phyloP scores from a whole-genome alignment of 2,329 filamentous ascomycete genomes.

The Tolypocladium inflatum region DNA sequence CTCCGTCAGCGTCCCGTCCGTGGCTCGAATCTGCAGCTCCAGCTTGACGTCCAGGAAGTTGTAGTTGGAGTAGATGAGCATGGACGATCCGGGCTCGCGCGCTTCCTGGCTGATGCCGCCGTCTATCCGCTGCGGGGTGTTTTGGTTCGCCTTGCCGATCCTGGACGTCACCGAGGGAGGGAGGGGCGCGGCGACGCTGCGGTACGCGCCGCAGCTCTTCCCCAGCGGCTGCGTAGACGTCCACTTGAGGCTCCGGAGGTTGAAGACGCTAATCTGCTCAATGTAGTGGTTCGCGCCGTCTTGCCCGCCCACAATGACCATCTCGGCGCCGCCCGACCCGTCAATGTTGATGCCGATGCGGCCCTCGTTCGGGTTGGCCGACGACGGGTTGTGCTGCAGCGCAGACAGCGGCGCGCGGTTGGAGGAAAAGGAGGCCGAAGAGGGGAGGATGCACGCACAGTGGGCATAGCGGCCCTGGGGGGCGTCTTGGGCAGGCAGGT shows the following conservation, averaged over 20 bases:
- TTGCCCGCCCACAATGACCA: conserved; percentile 94
- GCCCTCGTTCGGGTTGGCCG: conserved; percentile 76
- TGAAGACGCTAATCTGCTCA: conserved; percentile 97
- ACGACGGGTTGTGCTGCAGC: conserved; percentile 79
- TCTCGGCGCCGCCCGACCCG: conserved; percentile 85
- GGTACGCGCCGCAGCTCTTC: conserved; percentile 90
- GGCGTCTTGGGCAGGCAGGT: conserved; percentile 67
- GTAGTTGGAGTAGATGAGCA: conserved; percentile 99
- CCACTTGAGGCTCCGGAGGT: conserved; percentile 90
- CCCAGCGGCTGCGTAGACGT: conserved; percentile 79
- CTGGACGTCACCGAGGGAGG: conserved; percentile 54
- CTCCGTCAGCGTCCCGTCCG: conserved; percentile 77
- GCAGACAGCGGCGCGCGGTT: conserved; percentile 75
- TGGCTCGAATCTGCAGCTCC: conserved; percentile 78
- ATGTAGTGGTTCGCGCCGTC: conserved; percentile 98
- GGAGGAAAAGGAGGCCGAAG: conserved; percentile 78
- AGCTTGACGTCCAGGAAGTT: conserved; percentile 97
- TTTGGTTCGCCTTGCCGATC: conserved; percentile 51
- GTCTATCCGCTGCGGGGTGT: conserved; percentile 30
- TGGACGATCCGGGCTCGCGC: conserved; percentile 54
- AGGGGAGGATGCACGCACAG: conserved; percentile 86
- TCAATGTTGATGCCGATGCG: conserved; percentile 83
- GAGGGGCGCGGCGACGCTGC: conserved; percentile 86
- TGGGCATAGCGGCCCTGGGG: conserved; percentile 95
- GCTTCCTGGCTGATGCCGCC: conserved; percentile 40